Conservation (phyloP, 352 stramenopile species). For the Phytophthora lateralis region DNA sequence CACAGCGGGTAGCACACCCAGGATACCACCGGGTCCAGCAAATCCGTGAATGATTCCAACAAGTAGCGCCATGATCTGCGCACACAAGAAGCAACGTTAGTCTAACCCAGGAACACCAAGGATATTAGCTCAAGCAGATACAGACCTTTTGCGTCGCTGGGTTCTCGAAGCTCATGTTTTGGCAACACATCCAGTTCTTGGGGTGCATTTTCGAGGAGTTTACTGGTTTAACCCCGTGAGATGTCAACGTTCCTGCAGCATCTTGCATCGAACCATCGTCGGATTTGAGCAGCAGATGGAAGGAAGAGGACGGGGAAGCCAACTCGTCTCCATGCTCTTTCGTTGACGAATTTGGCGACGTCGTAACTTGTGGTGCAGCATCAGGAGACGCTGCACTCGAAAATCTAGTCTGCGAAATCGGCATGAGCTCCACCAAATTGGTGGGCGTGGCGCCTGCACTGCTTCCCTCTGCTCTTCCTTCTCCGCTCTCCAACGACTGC, state of each 20-base stretch:
- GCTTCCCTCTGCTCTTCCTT: constrained; percentile 5
- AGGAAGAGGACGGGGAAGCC: constrained; percentile 27
- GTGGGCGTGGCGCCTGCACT: constrained; percentile 21
- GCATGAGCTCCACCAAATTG: constrained; percentile 30
- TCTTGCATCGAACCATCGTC: constrained; percentile 12
- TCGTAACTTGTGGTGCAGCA: constrained; percentile 2
- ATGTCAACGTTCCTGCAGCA: not conserved
- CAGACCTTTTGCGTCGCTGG: constrained; percentile 46
- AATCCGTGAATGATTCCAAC: constrained; percentile 91
- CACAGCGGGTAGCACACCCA: constrained; percentile 73
- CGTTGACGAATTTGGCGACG: constrained; percentile 8
- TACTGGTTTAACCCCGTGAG: not conserved
- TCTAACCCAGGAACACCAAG: not conserved
- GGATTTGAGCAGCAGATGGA: constrained; percentile 30
- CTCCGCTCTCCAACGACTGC: constrained; percentile 11
- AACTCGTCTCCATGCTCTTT: constrained; percentile 11
- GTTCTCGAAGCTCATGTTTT: constrained; percentile 51
- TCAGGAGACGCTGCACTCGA: constrained; percentile 18
- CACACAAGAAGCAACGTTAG: constrained; percentile 5
- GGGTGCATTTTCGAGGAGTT: constrained; percentile 21
- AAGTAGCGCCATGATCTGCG: constrained; percentile 70
- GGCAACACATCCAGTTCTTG: constrained; percentile 36
- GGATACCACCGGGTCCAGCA: constrained; percentile 58
- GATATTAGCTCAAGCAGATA: not conserved
- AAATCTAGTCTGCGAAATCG: constrained; percentile 19